phyloP scores from a whole-genome alignment of 1,139 yeast species.

The Pichia sp. region DNA sequence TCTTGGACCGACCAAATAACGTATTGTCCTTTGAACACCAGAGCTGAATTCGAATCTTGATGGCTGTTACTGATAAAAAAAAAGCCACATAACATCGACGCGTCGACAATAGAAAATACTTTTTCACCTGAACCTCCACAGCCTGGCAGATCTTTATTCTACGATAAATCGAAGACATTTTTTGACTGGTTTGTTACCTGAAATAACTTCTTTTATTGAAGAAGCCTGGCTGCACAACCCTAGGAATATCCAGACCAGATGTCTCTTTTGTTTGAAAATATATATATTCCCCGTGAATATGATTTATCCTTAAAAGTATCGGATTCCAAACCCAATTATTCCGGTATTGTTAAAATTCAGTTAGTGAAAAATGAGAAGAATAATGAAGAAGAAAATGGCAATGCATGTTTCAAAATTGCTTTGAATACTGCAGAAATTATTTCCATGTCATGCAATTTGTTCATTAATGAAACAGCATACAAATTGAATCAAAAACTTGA shows the following conservation, averaged over 20 bases:
- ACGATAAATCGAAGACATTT: no score
- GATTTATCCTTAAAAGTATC: conserved; percentile 34
- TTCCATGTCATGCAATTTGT: conserved; percentile 22
- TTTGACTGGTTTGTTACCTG: no score
- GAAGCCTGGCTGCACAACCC: not conserved
- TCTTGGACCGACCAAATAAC: no score
- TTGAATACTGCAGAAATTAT: conserved; percentile 38
- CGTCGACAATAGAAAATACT: no score
- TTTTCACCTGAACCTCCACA: no score
- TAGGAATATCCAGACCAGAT: not conserved
- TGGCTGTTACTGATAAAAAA: no score
- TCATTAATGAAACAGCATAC: not conserved
- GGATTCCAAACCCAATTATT: conserved; percentile 49
- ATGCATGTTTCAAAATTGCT: conserved; percentile 24
- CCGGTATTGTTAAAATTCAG: conserved; percentile 35
- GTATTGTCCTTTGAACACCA: no score
- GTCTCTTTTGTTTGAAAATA: conserved; percentile 25
- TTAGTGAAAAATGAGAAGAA: conserved; percentile 4
- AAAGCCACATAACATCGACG: no score
- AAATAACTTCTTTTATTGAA: not conserved
- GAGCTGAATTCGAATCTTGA: no score
- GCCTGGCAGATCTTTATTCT: no score
- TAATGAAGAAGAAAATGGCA: not conserved
- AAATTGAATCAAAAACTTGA: conserved; percentile 23
- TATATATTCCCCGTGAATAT: conserved; percentile 37